Base-by-base conservation (phyloP, 2,329 filamentous ascomycete species). In the Alternaria longipes region DNA sequence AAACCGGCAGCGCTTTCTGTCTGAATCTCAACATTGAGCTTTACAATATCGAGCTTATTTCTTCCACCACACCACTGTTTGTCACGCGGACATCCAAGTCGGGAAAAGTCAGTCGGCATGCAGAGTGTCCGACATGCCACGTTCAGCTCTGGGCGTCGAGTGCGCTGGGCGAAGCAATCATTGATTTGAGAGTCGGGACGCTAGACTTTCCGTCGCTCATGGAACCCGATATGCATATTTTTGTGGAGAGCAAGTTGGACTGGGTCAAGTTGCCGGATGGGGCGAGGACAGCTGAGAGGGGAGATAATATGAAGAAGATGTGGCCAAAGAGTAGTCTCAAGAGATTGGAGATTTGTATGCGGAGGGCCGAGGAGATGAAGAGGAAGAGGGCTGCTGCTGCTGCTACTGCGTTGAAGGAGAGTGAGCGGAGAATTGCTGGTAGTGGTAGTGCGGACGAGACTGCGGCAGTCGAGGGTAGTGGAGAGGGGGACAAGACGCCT, bases 251-350 rank as follows among this genome's bases (percentile, higher is more conserved):
- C 46, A 76, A 76, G 41, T n/a, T 77, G 5, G 65, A 66, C 0
- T 77, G 75, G 74, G 45, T 77, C 3, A n/a, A 7, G 4, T 53
- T 77, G 12, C 74, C 75, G 0, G 59, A 68, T 4, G 68, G 60
- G 3, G 68, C 74, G 8, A 70, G 62, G 54, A 68, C 66, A 4
- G 47, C 55, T 5, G 47, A 41, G 26, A 62, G 60, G 5, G 44
- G 58, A 1, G 68, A 56, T 42, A 59, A 73, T 42, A 47, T 55
- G 18, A 52, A 40, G 30, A 41, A 59, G 2, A 12, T 52, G 5
- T 78, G 74, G 74, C 75, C 75, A 0, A 74, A 70, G 64, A 68
- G 60, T 16, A 77, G 74, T 60, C 30, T 76, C 28, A 62, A 59
- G 49, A 66, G 75, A 20, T 52, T 74, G 8, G 71, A 74, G 16